These are phyloP conservation scores for Catunica adiposa DNA, from an alignment of 2,329 filamentous ascomycete species.

Conservation along the genomic window DNA sequence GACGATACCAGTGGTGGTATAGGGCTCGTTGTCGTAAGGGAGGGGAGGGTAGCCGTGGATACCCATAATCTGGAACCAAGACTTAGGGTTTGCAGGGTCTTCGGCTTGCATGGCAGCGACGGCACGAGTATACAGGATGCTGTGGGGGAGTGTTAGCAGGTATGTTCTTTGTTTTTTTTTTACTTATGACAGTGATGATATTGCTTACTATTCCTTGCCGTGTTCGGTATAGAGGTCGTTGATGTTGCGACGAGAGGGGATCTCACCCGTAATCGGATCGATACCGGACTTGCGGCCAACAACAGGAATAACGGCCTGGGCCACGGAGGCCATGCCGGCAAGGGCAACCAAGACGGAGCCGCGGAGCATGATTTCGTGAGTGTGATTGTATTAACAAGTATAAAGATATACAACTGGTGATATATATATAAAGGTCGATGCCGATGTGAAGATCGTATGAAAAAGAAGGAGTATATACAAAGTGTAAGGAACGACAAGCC, in stretches of 20 bases:
- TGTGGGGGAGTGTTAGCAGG: conserved; percentile 15
- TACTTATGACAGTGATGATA: neutral
- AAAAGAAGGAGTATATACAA: no score
- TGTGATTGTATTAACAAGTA: no score
- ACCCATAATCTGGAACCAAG: conserved; percentile 35
- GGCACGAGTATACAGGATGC: conserved; percentile 35
- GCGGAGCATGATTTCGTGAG: conserved; percentile 5
- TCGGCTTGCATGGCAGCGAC: conserved; percentile 27
- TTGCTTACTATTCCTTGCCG: conserved; percentile 29
- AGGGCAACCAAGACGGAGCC: conserved; percentile 4
- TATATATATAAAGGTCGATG: no score
- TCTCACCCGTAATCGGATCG: conserved; percentile 22
- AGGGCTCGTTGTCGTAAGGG: conserved; percentile 25
- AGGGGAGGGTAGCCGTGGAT: conserved; percentile 28
- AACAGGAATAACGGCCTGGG: conserved; percentile 17
- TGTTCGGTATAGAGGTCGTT: conserved; percentile 27
- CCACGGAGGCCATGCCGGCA: conserved; percentile 3
- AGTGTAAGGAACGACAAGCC: no score
- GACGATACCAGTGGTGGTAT: conserved; percentile 19
- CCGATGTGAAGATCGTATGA: no score
- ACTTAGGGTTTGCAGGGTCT: conserved; percentile 26
- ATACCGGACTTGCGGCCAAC: conserved; percentile 25
- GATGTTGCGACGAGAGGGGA: conserved; percentile 31
- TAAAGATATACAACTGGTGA: no score
- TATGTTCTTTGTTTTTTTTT: neutral